Base-by-base conservation (phyloP, 164 flowering plant species). In the Macadamia integrifolia region DNA sequence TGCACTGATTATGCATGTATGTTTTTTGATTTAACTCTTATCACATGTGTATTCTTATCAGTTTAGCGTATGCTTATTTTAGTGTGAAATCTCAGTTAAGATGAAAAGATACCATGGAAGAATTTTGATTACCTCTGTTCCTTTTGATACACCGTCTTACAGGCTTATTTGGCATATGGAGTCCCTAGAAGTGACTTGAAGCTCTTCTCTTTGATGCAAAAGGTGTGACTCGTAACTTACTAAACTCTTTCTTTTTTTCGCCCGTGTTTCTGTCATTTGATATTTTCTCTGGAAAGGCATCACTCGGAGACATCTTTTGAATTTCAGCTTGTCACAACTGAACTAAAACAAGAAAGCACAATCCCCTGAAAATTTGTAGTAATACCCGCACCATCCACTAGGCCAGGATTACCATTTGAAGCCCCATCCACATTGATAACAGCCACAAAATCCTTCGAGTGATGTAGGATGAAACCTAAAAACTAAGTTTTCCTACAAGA, bases 121-220 rank as follows among this genome's bases (percentile, higher is more conserved):
- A 28, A 46, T 46, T 9, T 3, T 11, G 50, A 46, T 46, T 8
- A 11, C 9, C 50, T 46, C 52, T 66, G 31, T 43, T 52, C 58
- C 56, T 48, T 29, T 71, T 65, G 15, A 15, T 48, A 48, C 18
- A 42, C 61, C 30, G 35, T 29, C 53, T 59, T 15, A 42, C 85
- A 90, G 96, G 96, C 91, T 61, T 90, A 86, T 70, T 77, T 90
- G 79, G 96, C 96, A 3, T 90, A 90, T 69, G 96, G 96, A 74
- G 91, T 90, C 32, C 96, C 92, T 44, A 82, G 77, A 79, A 85
- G 80, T 66, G 96, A 90, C 60, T 64, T 86, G 76, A 90, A 87
- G 78, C 84, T 87, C 48, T 88, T 87, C 80, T 87, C 91, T 9
- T 77, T 89, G 84, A 84, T 87, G 91, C 90, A 89, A 75, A 89